Base-by-base conservation (phyloP, 139 green algal species). In the Yamagishiella unicocca region DNA sequence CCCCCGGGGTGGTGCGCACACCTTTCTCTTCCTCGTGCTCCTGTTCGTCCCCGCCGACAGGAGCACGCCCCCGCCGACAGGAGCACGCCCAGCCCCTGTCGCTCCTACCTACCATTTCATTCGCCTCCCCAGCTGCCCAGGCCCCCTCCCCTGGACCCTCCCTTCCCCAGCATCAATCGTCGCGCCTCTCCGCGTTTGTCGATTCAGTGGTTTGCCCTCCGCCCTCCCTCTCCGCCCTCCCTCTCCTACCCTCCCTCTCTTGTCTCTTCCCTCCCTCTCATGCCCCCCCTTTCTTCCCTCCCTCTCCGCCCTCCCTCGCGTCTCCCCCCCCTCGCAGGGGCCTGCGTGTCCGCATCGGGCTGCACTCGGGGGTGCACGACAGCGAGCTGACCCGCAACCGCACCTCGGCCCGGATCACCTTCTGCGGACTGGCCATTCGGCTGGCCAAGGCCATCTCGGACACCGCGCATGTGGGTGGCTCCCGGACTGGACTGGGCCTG, bases 361-460 rank as follows among this genome's bases (percentile, higher is more conserved):
- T 84, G 8, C 38, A 61, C 55, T n/a, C 38, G 7, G 77, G 77
- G 25, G 77, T 84, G 9, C 37, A 38, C 0, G 31, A 12, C 12
- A 9, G 1, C 29, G 77, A 84, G 77, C 55, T 84, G 27, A 53
- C 55, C 24, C 37, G 7, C 77, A 84, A 67, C 55, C 17, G 27
- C 12, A 29, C 77, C 77, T 84, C 77, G 2, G 35, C 27, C 0
- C 58, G 77, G 6, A 70, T 84, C 77, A 84, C 29, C 35, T 74
- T 84, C 55, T 61, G 38, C 55, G 77, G 77, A 4, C 29, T 53
- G 0, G 33, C 24, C 77, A 84, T 84, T 27, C 58, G 77, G 35
- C 27, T 73, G 27, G 77, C 77, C 55, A 84, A 84, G 58, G 77
- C 77, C 0, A 58, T 84, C 55, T 67, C 77, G 12, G 77, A 84